These are phyloP conservation scores for Pythium angustatum DNA, from an alignment of 352 stramenopile species.

Conservation along the genomic window DNA sequence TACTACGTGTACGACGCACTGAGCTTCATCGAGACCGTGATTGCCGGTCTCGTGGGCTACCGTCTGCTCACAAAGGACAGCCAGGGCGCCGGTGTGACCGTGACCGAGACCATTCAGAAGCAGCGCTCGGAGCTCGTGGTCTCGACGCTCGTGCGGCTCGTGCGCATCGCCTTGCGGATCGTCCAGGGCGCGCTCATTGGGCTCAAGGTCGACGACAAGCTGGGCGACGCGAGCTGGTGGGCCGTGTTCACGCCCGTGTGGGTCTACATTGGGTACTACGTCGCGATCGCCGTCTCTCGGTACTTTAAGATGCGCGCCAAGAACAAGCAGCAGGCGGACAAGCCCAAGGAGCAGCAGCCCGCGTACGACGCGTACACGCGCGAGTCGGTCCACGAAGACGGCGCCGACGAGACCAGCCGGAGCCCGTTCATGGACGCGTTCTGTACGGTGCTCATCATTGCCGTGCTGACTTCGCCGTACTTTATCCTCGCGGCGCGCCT, in stretches of 20 bases:
- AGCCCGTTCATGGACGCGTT: constrained; percentile 55
- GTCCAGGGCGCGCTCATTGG: constrained; percentile 60
- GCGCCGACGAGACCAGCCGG: constrained; percentile 57
- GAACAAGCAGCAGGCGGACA: constrained; percentile 36
- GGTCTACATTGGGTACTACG: constrained; percentile 69
- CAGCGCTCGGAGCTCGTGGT: constrained; percentile 47
- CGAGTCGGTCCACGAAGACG: constrained; percentile 63
- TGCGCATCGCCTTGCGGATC: constrained; percentile 59
- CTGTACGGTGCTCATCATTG: constrained; percentile 44
- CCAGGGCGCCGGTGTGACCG: constrained; percentile 65
- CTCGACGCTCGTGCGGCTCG: constrained; percentile 38
- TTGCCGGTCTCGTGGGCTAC: constrained; percentile 60
- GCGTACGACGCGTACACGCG: constrained; percentile 76
- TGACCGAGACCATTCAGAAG: constrained; percentile 72
- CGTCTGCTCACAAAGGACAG: constrained; percentile 72
- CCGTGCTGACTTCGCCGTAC: constrained; percentile 65
- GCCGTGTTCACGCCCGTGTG: constrained; percentile 79
- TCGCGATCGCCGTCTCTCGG: constrained; percentile 50
- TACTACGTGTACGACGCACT: constrained; percentile 82
- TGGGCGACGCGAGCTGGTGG: constrained; percentile 73
- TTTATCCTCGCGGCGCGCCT: constrained; percentile 79
- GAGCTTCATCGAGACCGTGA: constrained; percentile 68
- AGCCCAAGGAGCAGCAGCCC: constrained; percentile 38
- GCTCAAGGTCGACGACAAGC: constrained; percentile 63
- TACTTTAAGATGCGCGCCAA: constrained; percentile 55